Evolutionary conservation across 1,139 yeast genomes (phyloP).

Genomic region (Kluyveromyces marxianus): DNA sequence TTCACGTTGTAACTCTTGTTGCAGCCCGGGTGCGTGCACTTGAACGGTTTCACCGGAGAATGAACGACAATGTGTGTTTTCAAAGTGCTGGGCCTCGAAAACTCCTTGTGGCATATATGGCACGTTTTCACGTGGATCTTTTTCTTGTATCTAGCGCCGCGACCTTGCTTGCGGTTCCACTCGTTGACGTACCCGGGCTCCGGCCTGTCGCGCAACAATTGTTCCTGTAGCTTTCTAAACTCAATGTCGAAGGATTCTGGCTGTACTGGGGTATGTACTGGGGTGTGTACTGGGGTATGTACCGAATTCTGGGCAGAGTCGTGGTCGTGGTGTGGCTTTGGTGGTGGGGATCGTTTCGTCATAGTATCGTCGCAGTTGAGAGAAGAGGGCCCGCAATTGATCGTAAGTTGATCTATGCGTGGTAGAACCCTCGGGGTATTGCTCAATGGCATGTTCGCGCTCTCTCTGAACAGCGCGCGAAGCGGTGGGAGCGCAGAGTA

Average conservation of each 20-base stretch:
- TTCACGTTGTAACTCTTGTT: slow-evolving; percentile 8
- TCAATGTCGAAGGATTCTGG: not conserved
- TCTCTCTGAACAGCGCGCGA: no score
- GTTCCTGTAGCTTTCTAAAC: not conserved
- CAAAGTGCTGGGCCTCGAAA: slow-evolving; percentile 7
- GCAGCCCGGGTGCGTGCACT: slow-evolving; percentile 7
- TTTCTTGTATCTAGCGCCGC: slow-evolving; percentile 5
- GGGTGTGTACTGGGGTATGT: not conserved
- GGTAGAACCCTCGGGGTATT: no score
- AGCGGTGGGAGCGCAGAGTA: no score
- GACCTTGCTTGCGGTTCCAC: slow-evolving; percentile 4
- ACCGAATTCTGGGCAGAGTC: no score
- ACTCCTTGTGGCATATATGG: slow-evolving; percentile 7
- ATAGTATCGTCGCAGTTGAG: no score
- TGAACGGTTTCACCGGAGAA: slow-evolving; percentile 7
- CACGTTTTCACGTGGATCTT: slow-evolving; percentile 5
- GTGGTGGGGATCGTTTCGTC: no score
- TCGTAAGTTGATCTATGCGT: no score
- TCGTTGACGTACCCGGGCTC: slow-evolving; percentile 4
- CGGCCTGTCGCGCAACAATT: not conserved
- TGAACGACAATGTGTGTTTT: slow-evolving; percentile 8
- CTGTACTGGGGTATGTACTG: not conserved
- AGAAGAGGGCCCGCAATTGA: no score
- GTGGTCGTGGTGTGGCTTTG: no score
- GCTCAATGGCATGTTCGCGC: no score